Evolutionary conservation across 768 basidiomycete genomes (phyloP).

Genomic region (Strobilomyces dryophilus): DNA sequence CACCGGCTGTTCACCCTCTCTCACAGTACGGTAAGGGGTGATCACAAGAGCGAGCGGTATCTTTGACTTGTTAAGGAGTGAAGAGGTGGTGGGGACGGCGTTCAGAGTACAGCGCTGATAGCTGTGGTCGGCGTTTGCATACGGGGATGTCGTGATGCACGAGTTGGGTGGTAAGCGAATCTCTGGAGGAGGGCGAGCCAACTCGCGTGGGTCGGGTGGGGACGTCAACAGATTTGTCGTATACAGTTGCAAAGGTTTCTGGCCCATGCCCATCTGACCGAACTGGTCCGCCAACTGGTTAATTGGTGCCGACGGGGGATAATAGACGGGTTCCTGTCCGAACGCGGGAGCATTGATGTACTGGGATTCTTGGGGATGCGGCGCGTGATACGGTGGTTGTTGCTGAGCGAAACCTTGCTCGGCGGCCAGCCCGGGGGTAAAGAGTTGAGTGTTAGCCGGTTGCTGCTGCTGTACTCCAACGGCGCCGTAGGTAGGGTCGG

Average conservation of each 20-base stretch:
- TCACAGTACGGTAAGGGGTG: conserved; percentile 84
- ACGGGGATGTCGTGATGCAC: conserved; percentile 70
- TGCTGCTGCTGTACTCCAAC: conserved; percentile 37
- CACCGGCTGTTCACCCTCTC: conserved; percentile 78
- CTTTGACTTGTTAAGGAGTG: conserved; percentile 84
- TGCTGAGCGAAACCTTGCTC: conserved; percentile 73
- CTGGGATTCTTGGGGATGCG: conserved; percentile 37
- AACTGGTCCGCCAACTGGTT: conserved; percentile 81
- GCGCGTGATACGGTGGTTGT: conserved; percentile 48
- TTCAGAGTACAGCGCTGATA: conserved; percentile 92
- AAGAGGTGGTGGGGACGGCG: conserved; percentile 87
- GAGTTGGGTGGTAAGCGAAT: conserved; percentile 86
- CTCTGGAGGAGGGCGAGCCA: conserved; percentile 80
- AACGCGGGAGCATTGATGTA: conserved; percentile 44
- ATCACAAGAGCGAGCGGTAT: conserved; percentile 85
- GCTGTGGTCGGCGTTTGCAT: conserved; percentile 81
- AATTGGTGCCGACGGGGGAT: conserved; percentile 39
- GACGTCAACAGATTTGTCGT: conserved; percentile 92
- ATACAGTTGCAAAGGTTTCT: conserved; percentile 72
- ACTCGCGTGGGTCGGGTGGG: conserved; percentile 86
- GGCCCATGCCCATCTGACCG: conserved; percentile 82
- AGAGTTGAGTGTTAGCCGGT: conserved; percentile 51
- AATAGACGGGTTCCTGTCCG: conserved; percentile 40
- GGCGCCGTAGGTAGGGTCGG: conserved; percentile 42
- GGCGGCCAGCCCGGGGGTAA: conserved; percentile 77